Evolutionary conservation across 202 grass and related monocot genomes (phyloP).

Genomic region (Eragrostis tef): DNA sequence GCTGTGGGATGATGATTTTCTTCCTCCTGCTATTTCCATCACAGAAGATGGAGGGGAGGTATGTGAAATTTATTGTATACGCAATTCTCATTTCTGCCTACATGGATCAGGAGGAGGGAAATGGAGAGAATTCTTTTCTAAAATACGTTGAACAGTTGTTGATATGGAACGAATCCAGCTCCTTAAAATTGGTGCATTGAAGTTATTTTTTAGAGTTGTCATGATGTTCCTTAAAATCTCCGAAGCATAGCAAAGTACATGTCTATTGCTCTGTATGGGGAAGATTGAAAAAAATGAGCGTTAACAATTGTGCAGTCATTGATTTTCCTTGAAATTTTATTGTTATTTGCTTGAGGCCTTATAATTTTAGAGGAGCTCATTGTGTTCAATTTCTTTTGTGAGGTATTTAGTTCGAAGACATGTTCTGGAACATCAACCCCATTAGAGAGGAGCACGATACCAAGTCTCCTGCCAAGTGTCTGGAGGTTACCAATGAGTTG

Average conservation of each 20-base stretch:
- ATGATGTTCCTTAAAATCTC: not conserved
- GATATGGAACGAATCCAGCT: not conserved
- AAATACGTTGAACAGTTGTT: constrained; percentile 14
- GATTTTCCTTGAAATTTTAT: constrained; percentile 32
- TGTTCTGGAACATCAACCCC: constrained; percentile 48
- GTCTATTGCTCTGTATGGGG: not conserved
- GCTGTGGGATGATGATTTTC: constrained; percentile 36
- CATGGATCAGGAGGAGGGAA: constrained; percentile 11
- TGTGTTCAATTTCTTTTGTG: constrained; percentile 34
- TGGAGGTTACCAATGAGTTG: constrained; percentile 23
- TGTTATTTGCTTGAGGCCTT: constrained; percentile 12
- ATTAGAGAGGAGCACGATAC: constrained; percentile 28
- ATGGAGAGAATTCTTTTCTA: not conserved
- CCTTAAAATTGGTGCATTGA: not conserved
- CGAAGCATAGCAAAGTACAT: constrained; percentile 15
- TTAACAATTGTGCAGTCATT: constrained; percentile 9
- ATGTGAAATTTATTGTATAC: constrained; percentile 31
- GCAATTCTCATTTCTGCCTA: constrained; percentile 1
- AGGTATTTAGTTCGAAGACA: constrained; percentile 51
- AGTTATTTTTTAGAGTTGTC: too few species aligned
- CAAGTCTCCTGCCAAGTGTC: constrained; percentile 33
- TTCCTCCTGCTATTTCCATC: constrained; percentile 54
- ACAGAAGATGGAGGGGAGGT: constrained; percentile 33
- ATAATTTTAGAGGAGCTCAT: constrained; percentile 32
- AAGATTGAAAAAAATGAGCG: constrained; percentile 26